Evolutionary conservation across 2,329 filamentous ascomycete species (phyloP), one percentile per base, ranked within the genome.

Genomic region (Xylaria multiplex): DNA sequence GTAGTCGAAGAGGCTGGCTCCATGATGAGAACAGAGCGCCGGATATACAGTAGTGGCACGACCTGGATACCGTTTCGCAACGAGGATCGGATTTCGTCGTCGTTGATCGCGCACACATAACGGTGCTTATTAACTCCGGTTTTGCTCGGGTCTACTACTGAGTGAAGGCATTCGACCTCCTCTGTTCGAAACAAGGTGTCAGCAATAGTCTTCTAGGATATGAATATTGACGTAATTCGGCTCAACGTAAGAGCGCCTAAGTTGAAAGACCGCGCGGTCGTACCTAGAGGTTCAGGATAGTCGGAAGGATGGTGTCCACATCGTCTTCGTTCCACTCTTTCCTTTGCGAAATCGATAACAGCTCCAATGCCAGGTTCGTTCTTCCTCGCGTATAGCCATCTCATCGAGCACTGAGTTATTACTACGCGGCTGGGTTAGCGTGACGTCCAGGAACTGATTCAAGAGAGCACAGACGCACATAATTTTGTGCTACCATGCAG

Each of bases 331-430:
- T 96, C 92, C 75, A 88, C 88, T 14, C 83, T 85, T 50, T 69
- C 67, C 80, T 96, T 95, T 22, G 92, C 92, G 69, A 89, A 83
- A 52, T 90, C 86, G 73, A 96, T 94, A 58, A 91, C 85, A n/a
- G 81, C 81, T 68, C 79, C 76, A 27, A 85, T 79, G 32, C 84
- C 82, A 2, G 85, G 83, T 65, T 87, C 85, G 72, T 76, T 82
- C 69, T 86, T 86, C 59, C 84, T 82, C 19, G 84, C 84, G 79
- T 95, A 95, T 50, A 96, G 85, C 77, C 93, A 91, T 71, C 91
- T 88, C 77, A 94, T 93, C 64, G 88, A 91, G 81, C 91, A 93
- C 81, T 93, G 91, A 22, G 91, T 93, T 69, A 94, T 92, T 87
- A 93, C 88, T 90, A 65, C 3, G 35, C 6, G 52, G 14, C 35